These are phyloP conservation scores for Aspergillus sp. DNA, from an alignment of 2,329 filamentous ascomycete genomes.

Conservation along the genomic window DNA sequence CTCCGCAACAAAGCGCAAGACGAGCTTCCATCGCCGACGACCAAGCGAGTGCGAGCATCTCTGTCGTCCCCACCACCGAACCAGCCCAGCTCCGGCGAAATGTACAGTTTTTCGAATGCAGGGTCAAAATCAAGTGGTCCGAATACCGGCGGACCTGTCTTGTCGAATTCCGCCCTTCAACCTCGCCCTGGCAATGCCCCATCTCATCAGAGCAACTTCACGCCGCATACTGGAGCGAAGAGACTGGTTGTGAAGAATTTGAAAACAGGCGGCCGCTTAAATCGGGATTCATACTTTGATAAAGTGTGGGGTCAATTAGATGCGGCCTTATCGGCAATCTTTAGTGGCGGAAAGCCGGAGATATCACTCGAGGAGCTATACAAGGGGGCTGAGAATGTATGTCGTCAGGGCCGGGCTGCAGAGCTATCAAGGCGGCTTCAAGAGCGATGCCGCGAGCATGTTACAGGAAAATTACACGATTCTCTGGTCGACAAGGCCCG, in stretches of 20 bases:
- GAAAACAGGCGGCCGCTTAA: constrained; percentile 61
- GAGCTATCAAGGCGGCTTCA: constrained; percentile 68
- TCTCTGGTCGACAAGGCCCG: constrained; percentile 57
- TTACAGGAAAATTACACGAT: constrained; percentile 56
- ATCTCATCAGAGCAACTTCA: constrained; percentile 55
- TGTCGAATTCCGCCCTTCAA: constrained; percentile 25
- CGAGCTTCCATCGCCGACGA: constrained; percentile 32
- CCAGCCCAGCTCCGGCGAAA: constrained; percentile 43
- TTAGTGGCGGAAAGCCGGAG: constrained; percentile 62
- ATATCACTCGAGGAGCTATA: constrained; percentile 87
- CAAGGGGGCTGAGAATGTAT: constrained; percentile 86
- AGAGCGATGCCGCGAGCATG: constrained; percentile 65
- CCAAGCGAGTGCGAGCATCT: constrained; percentile 42
- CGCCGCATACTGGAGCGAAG: constrained; percentile 74
- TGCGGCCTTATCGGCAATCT: constrained; percentile 70
- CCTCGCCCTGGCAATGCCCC: constrained; percentile 32
- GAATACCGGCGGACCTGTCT: constrained; percentile 34
- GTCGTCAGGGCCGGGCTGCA: constrained; percentile 71
- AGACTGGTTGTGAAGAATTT: constrained; percentile 95
- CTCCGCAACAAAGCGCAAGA: constrained; percentile 34
- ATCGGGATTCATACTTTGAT: constrained; percentile 75
- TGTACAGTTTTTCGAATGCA: constrained; percentile 54
- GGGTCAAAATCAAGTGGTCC: constrained; percentile 47
- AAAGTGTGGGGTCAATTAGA: constrained; percentile 74
- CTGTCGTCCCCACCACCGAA: constrained; percentile 12